Percentiles rank a stretch among this genome's conserved stretches.
Evolutionary conservation across 352 stramenopile genomes (phyloP).

Genomic region (Blastocystis hominis): DNA sequence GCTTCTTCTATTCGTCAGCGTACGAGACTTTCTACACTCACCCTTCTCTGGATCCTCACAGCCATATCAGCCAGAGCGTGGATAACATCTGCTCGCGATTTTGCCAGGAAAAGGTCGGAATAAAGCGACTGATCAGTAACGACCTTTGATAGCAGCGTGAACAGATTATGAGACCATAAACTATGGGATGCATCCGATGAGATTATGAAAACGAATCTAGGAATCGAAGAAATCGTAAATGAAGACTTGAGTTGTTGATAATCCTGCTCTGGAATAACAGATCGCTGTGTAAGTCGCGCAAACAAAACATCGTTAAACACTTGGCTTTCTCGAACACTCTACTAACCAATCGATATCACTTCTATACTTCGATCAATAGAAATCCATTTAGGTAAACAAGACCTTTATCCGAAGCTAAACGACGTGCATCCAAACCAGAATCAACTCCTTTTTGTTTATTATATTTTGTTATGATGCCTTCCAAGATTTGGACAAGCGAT

Average conservation of each 20-base stretch:
- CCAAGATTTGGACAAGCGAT: neutral
- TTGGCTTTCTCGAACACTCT: neutral
- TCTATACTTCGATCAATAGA: neutral
- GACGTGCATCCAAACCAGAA: neutral
- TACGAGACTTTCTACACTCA: neutral
- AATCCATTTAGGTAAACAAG: neutral
- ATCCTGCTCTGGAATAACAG: neutral
- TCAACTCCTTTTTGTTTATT: neutral
- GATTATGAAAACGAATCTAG: neutral
- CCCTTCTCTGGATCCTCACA: neutral
- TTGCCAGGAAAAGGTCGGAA: neutral
- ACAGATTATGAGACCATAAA: neutral
- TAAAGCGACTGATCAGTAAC: neutral
- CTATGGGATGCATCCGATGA: neutral
- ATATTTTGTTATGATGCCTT: neutral
- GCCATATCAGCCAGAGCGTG: neutral
- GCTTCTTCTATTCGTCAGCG: neutral
- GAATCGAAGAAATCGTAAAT: neutral
- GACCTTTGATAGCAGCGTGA: neutral
- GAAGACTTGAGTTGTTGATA: neutral
- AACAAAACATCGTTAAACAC: neutral
- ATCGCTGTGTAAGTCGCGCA: neutral
- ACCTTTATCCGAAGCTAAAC: neutral
- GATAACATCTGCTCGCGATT: neutral
- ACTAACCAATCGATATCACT: neutral